These are phyloP conservation scores for Aureobasidium sp. DNA, from an alignment of 2,329 filamentous ascomycete species.

Conservation along the genomic window DNA sequence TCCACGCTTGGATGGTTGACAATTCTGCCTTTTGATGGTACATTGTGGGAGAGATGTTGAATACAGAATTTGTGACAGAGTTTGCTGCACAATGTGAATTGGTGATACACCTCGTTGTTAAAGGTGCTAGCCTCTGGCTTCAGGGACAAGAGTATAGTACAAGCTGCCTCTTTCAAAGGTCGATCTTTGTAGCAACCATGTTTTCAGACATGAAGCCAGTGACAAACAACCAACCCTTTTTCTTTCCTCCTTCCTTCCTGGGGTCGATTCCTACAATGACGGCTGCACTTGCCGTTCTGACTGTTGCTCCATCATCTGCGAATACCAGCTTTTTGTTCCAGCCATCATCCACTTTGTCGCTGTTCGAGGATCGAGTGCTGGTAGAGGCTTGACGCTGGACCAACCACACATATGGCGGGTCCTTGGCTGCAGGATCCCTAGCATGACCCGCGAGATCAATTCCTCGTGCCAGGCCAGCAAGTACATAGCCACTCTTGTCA, in stretches of 20 bases:
- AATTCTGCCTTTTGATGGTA: background rate
- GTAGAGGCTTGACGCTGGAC: conserved; percentile 6
- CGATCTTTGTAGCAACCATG: conserved; percentile 47
- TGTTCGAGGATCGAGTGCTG: background rate
- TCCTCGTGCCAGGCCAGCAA: conserved; percentile 41
- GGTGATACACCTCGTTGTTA: no score
- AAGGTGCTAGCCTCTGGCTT: no score
- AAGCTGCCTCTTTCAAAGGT: conserved; percentile 31
- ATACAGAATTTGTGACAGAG: background rate
- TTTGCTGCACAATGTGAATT: background rate
- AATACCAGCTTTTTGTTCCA: conserved; percentile 49
- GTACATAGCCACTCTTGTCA: conserved; percentile 51
- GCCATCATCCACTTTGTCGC: background rate
- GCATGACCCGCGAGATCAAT: conserved; percentile 37
- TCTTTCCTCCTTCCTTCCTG: conserved; percentile 34
- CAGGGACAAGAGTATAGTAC: background rate
- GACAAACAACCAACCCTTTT: conserved; percentile 51
- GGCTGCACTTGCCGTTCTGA: conserved; percentile 46
- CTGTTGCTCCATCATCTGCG: conserved; percentile 48
- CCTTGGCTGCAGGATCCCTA: conserved; percentile 29
- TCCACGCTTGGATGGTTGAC: no score
- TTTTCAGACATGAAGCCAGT: conserved; percentile 48
- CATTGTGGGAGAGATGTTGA: background rate
- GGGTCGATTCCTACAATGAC: conserved; percentile 50
- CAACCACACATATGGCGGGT: conserved; percentile 45